Evolutionary conservation across 2,329 filamentous ascomycete genomes (phyloP).

Genomic region (Colletotrichum melonis): DNA sequence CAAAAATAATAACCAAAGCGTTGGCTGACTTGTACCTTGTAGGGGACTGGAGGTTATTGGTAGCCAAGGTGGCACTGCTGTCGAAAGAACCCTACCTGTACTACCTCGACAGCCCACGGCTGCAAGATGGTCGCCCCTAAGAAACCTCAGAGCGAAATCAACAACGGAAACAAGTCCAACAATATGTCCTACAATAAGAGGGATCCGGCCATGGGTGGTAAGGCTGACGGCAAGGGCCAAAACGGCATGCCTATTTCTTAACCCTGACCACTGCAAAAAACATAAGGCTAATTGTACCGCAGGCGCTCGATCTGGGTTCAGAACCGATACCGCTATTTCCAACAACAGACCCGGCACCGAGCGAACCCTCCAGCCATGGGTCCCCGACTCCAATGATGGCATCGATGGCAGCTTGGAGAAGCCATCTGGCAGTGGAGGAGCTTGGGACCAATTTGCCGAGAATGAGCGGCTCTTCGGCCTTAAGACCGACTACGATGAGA

Average conservation of each 20-base stretch:
- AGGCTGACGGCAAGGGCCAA: slow-evolving; percentile 48
- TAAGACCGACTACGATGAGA: slow-evolving; percentile 92
- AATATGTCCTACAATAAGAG: slow-evolving; percentile 54
- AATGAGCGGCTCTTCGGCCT: slow-evolving; percentile 91
- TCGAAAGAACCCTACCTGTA: slow-evolving; percentile 24
- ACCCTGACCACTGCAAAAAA: background rate
- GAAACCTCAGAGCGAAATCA: slow-evolving; percentile 33
- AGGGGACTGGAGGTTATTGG: slow-evolving; percentile 28
- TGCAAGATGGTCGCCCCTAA: slow-evolving; percentile 32
- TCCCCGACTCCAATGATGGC: slow-evolving; percentile 72
- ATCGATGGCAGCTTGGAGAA: slow-evolving; percentile 79
- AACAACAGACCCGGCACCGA: slow-evolving; percentile 76
- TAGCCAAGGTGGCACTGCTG: slow-evolving; percentile 31
- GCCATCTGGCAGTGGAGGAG: slow-evolving; percentile 51
- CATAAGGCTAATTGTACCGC: slow-evolving; percentile 21
- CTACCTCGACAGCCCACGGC: slow-evolving; percentile 23
- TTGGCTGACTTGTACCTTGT: slow-evolving; percentile 19
- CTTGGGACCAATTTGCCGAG: slow-evolving; percentile 94
- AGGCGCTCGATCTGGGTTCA: slow-evolving; percentile 79
- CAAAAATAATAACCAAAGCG: background rate
- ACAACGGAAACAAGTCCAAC: slow-evolving; percentile 32
- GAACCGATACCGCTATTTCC: slow-evolving; percentile 90
- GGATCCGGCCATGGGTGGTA: slow-evolving; percentile 46
- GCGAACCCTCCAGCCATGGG: slow-evolving; percentile 84
- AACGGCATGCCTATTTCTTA: slow-evolving; percentile 49